Base-by-base conservation (phyloP, 176 grass and related monocot species). In the Canna indica region DNA sequence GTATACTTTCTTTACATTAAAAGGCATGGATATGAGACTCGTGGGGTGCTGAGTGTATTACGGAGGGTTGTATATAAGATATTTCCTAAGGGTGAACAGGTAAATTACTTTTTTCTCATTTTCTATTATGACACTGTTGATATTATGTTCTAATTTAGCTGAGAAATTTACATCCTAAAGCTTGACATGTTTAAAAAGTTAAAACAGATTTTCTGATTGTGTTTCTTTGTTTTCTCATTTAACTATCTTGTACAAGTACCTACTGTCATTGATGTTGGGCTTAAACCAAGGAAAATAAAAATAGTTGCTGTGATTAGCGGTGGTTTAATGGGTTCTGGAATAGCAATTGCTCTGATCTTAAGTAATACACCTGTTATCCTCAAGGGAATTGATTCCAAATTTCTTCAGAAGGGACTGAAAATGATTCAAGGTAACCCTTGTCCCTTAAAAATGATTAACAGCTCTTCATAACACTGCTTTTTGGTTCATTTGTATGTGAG, bases 301-400 rank as follows among this genome's bases (percentile, higher is more conserved):
- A 99, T 79, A 63, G 83, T 90, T 85, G 89, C 94, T 73, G 89
- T 99, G 27, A 99, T 99, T 71, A 89, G 94, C 79, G 94, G 94
- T 63, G 94, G 94, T 76, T 78, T 99, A 64, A 99, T 99, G 94
- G 94, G 94, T 58, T 99, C 94, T 76, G 94, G 94, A 81, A 99
- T 99, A 81, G 89, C 94, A 75, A 99, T 89, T 35, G 78, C 86
- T n/a, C 85, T 91, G 79, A 88, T 99, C 83, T 79, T 93, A 61
- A 80, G 83, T 62, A 85, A 90, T 70, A 88, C 87, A 12, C 71
- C 84, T 85, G 90, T 99, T 65, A 74, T 99, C 63, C 85, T 99
- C 39, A 99, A 99, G 82, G 94, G 93, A 90, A 82, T 99, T 70
- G 79, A 99, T 45, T 20, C 94, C 56, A 83, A 90, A 4, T 86